A percentile compares a stretch with the other conserved stretches of the same genome.
Conservation (phyloP, 2,329 filamentous ascomycete species). For the Periconia macrospinosa region DNA sequence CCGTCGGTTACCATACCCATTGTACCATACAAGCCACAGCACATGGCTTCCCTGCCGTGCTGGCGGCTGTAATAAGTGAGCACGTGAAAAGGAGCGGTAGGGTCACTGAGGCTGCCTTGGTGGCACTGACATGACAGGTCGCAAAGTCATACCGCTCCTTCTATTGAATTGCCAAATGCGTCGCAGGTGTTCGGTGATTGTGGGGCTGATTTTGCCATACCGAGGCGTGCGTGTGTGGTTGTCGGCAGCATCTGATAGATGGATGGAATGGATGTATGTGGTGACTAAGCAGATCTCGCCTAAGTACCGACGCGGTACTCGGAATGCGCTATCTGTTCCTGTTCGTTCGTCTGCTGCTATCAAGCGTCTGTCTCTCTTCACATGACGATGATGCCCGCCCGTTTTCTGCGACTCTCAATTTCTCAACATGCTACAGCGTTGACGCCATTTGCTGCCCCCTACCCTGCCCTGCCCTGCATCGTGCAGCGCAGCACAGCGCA, state of each 20-base stretch:
- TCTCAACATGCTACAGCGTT: background rate
- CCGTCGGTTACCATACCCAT: no score
- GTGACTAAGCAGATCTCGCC: background rate
- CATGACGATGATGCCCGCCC: background rate
- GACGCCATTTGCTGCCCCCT: background rate
- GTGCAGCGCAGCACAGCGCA: background rate
- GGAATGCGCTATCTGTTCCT: no score
- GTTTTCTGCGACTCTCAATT: background rate
- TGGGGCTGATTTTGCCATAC: slow-evolving; percentile 4
- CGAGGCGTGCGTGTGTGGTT: slow-evolving; percentile 4
- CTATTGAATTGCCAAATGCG: background rate
- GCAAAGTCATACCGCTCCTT: no score
- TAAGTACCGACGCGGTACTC: background rate
- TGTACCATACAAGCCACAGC: no score
- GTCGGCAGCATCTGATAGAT: slow-evolving; percentile 8
- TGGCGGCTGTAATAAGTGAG: slow-evolving; percentile 2
- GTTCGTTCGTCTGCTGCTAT: no score
- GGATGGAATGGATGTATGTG: background rate
- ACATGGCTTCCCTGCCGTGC: no score
- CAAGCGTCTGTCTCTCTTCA: background rate
- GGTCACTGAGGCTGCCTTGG: background rate
- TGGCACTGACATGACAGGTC: background rate
- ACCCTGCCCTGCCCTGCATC: background rate
- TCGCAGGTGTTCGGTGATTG: background rate
- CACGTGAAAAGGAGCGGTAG: slow-evolving; percentile 10